Base-by-base conservation (phyloP, 192 early-diverging fungal species). In the Coemansia sp. region DNA sequence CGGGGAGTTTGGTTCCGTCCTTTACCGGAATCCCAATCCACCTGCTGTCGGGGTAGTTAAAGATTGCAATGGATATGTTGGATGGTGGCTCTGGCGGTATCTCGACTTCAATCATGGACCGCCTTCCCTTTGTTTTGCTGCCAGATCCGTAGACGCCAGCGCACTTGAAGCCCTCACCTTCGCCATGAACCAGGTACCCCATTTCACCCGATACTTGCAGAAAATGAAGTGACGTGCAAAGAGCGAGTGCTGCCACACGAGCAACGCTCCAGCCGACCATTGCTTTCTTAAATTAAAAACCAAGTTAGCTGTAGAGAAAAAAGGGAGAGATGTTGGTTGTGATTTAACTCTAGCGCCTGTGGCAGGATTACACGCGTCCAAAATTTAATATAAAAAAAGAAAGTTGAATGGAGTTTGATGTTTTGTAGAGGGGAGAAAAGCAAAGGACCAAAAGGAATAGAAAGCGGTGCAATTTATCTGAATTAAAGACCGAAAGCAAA, bases 11-110 rank as follows among this genome's bases (percentile, higher is more conserved):
- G 14, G 25, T 39, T 20, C 70, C 70, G 27, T 66, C 55, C 18
- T 59, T 60, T 46, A 73, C 54, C 1, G 70, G 62, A 11, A 73
- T 48, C 10, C 70, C 70, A 33, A 73, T 55, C 70, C 68, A 72
- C 28, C 42, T 60, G 44, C 68, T 61, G 32, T 73, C 70, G 9
- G 70, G 45, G 18, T 66, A 73, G 54, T 58, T 42, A 29, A 73
- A 73, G 46, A 66, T 49, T 10, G 62, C 58, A 14, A 73, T 43
- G 7, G 70, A 32, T 19, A 73, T 73, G 32, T 66, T 49, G 14
- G 70, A 57, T 7, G 70, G 63, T 14, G 70, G 70, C 36, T 66
- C 63, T 11, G 70, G 59, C 17, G 63, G 70, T 14, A 73, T 56
- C 50, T 58, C 58, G 13, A 73, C 37, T 38, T 65, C 70, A 23